Base-by-base conservation (phyloP, 2,329 filamentous ascomycete genomes). In the Penicillium sp. region DNA sequence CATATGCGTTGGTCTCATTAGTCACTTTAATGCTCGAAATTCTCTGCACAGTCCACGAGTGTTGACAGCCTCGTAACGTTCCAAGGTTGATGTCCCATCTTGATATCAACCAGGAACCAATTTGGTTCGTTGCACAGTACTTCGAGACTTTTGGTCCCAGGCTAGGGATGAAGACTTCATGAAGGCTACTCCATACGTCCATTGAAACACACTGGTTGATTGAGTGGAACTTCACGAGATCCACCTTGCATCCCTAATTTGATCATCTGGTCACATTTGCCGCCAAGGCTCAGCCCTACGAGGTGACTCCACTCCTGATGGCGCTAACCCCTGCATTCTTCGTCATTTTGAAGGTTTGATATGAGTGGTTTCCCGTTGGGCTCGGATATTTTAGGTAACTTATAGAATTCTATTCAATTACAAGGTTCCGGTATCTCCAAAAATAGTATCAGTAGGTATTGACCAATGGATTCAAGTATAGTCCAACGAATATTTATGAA, bases 271-370 rank as follows among this genome's bases (percentile, higher is more conserved):
- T 40, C 38, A 21, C 38, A 18, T 40, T 40, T 40, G 13, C 27
- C 38, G 45, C 50, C 50, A 53, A 48, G 50, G n/a, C 22, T 48
- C 50, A 53, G 50, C 45, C 45, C 50, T 53, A 53, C 45, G 32
- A 53, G 39, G 21, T 8, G n/a, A 18, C 45, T 49, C 34, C 45
- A 43, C 50, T 16, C 4, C 7, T 29, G 39, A 22, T 27, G 50
- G 6, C 41, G 21, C 42, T 18, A 8, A 48, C 43, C 31, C 38
- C 24, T 53, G 22, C 22, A 44, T 44, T 32, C 7, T 31, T 31
- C 13, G 40, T 27, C 40, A 34, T 5, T 11, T 27, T 27, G 24
- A 7, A 27, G 24, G 24, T 27, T 27, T 27, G 24, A 8, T 27
- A 27, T 27, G 24, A 27, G 24, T 27, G 24, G 24, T 8, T 27